Percentiles rank a stretch among this genome's conserved stretches.
phyloP scores from a whole-genome alignment of 805 yeast genomes.

The Candida verbasci region DNA sequence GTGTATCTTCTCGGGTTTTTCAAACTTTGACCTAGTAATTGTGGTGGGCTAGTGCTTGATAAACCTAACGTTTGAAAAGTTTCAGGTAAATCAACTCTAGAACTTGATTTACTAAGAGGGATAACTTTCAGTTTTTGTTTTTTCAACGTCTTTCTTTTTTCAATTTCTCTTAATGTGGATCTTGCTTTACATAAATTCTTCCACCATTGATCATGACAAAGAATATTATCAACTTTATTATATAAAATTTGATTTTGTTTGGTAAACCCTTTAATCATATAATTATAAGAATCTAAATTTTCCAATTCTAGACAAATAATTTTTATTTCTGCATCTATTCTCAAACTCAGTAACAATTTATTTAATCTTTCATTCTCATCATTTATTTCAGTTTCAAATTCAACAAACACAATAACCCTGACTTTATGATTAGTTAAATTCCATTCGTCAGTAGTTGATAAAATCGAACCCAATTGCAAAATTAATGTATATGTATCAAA shows the following conservation, averaged over 20 bases:
- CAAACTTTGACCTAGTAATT: slow-evolving; percentile 14
- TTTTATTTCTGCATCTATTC: slow-evolving; percentile 80
- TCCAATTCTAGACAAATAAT: slow-evolving; percentile 66
- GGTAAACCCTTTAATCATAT: slow-evolving; percentile 67
- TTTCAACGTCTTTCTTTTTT: slow-evolving; percentile 20
- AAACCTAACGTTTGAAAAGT: slow-evolving; percentile 26
- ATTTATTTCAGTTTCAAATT: slow-evolving; percentile 59
- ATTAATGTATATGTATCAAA: slow-evolving; percentile 95
- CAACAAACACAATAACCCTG: slow-evolving; percentile 89
- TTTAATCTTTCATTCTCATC: slow-evolving; percentile 64
- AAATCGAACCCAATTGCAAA: slow-evolving; percentile 87
- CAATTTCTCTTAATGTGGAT: slow-evolving; percentile 29
- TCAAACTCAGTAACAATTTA: slow-evolving; percentile 63
- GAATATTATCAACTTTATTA: slow-evolving; percentile 44
- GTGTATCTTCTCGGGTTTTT: slow-evolving; percentile 40
- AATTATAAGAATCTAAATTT: slow-evolving; percentile 58
- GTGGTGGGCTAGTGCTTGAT: slow-evolving; percentile 14
- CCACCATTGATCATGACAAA: slow-evolving; percentile 87
- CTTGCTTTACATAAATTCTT: slow-evolving; percentile 59
- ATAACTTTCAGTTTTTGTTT: slow-evolving; percentile 2
- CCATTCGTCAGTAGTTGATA: slow-evolving; percentile 94
- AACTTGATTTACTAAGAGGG: slow-evolving; percentile 2
- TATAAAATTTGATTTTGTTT: slow-evolving; percentile 23
- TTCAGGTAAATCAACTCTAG: slow-evolving; percentile 4
- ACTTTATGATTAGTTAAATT: slow-evolving; percentile 59